A percentile compares a stretch with the other conserved stretches of the same genome.
Evolutionary conservation across 768 basidiomycete genomes (phyloP).

Genomic region (Rhodotorula toruloides): DNA sequence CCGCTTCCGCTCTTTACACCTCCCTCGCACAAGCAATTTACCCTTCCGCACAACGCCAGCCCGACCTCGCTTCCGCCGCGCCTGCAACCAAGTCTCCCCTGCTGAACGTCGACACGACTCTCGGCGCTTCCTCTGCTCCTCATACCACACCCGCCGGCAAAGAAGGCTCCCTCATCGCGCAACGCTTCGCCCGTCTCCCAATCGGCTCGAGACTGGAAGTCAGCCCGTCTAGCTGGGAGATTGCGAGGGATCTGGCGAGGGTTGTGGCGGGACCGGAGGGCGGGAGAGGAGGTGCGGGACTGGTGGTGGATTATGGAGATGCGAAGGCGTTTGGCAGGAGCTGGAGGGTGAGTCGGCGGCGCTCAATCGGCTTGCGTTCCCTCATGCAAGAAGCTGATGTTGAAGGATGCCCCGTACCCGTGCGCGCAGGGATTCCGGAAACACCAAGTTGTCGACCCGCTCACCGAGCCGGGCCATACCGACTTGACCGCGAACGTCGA

Average conservation of each 20-base stretch:
- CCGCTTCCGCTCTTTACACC: conserved; percentile 52
- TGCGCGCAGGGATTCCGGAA: conserved; percentile 71
- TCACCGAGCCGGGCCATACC: conserved; percentile 75
- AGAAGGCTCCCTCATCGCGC: conserved; percentile 53
- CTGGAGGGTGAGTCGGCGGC: conserved; percentile 62
- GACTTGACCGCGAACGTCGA: conserved; percentile 97
- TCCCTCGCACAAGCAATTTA: conserved; percentile 30
- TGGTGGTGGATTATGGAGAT: conserved; percentile 86
- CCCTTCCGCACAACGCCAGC: conserved; percentile 9
- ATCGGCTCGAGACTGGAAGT: conserved; percentile 74
- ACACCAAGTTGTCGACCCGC: conserved; percentile 78
- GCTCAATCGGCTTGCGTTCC: neutral
- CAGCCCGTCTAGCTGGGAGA: conserved; percentile 63
- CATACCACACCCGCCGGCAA: conserved; percentile 53
- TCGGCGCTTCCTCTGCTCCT: conserved; percentile 53
- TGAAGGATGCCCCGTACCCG: neutral
- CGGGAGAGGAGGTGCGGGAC: conserved; percentile 51
- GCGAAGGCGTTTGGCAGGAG: conserved; percentile 64
- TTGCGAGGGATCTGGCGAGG: conserved; percentile 63
- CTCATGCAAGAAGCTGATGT: neutral
- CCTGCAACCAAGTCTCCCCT: neutral
- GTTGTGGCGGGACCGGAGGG: conserved; percentile 51
- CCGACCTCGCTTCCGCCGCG: neutral
- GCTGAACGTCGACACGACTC: conserved; percentile 32
- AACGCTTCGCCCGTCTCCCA: conserved; percentile 64